These are phyloP conservation scores for Austroboletus eburneus DNA, from an alignment of 768 basidiomycete species.

Conservation along the genomic window DNA sequence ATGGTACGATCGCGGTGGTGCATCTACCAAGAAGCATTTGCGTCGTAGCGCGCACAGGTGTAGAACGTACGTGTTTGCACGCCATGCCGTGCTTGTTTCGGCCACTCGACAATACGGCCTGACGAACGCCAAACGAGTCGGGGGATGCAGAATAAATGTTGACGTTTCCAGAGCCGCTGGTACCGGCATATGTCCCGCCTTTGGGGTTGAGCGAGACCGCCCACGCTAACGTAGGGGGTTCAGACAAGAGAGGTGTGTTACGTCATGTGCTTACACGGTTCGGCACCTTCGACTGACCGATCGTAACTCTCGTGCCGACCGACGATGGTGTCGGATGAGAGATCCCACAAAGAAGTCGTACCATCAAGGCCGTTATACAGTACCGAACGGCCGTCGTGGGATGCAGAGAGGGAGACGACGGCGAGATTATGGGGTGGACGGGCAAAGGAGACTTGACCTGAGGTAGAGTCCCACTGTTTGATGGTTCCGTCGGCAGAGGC, in stretches of 20 bases:
- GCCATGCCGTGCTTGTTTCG: constrained; percentile 75
- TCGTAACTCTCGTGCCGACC: constrained; percentile 73
- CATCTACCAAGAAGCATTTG: constrained; percentile 2
- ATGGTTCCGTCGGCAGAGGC: constrained; percentile 76
- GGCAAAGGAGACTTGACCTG: constrained; percentile 58
- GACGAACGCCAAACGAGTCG: constrained; percentile 63
- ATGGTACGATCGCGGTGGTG: not conserved
- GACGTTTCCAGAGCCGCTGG: constrained; percentile 68
- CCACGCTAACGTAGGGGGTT: constrained; percentile 61
- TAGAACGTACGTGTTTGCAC: constrained; percentile 57
- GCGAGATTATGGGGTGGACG: constrained; percentile 80
- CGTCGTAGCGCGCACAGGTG: not conserved
- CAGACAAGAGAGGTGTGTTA: not conserved
- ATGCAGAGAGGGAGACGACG: constrained; percentile 74
- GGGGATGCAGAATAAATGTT: constrained; percentile 66
- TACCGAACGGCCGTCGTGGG: constrained; percentile 58
- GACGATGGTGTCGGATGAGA: constrained; percentile 54
- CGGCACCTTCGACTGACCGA: constrained; percentile 50
- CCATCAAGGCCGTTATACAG: constrained; percentile 86
- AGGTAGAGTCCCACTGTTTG: constrained; percentile 65
- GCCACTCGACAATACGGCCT: constrained; percentile 58
- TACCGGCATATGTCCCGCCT: constrained; percentile 69
- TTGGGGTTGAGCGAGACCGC: constrained; percentile 77
- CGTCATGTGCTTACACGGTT: constrained; percentile 55
- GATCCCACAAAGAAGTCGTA: constrained; percentile 70